Conservation (phyloP, 2,329 filamentous ascomycete genomes). For the Tolypocladium tundrense region DNA sequence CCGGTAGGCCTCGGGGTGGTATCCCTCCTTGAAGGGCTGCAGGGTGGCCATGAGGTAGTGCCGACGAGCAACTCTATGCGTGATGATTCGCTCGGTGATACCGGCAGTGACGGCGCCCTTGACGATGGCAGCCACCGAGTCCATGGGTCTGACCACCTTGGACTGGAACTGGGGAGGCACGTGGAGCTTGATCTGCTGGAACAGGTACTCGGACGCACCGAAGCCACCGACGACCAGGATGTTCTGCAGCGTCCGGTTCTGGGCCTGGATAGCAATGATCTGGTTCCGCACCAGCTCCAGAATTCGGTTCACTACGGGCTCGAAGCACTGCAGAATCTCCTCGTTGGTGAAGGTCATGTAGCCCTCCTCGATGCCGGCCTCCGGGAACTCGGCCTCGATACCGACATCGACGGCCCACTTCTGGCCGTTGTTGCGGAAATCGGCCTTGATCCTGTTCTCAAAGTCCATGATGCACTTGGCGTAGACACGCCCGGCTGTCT, state of each 20-base stretch:
- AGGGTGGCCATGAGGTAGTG: constrained; percentile 99
- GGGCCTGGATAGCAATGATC: constrained; percentile 97
- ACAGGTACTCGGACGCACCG: constrained; percentile 95
- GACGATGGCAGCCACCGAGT: constrained; percentile 96
- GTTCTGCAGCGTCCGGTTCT: constrained; percentile 89
- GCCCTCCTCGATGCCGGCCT: constrained; percentile 94
- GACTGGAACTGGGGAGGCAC: constrained; percentile 97
- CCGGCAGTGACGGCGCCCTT: constrained; percentile 96
- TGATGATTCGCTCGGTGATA: constrained; percentile 94
- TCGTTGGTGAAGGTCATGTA: constrained; percentile 99
- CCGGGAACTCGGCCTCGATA: constrained; percentile 95
- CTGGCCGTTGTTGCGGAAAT: constrained; percentile 97
- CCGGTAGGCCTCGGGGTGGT: constrained; percentile 96
- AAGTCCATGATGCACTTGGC: constrained; percentile 99
- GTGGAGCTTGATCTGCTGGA: constrained; percentile 98
- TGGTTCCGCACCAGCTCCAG: constrained; percentile 93
- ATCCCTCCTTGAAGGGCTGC: constrained; percentile 97
- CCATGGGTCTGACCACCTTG: constrained; percentile 97
- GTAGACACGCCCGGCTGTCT: constrained; percentile 95
- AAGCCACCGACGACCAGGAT: constrained; percentile 97
- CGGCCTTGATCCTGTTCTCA: constrained; percentile 98
- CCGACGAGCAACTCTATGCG: constrained; percentile 89
- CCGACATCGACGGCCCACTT: constrained; percentile 99
- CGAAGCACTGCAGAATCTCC: constrained; percentile 97
- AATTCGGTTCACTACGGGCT: constrained; percentile 95